Percentiles rank a stretch among this genome's conserved stretches.
Conservation (phyloP, 768 basidiomycete genomes). For the Xanthoconium purpureum region DNA sequence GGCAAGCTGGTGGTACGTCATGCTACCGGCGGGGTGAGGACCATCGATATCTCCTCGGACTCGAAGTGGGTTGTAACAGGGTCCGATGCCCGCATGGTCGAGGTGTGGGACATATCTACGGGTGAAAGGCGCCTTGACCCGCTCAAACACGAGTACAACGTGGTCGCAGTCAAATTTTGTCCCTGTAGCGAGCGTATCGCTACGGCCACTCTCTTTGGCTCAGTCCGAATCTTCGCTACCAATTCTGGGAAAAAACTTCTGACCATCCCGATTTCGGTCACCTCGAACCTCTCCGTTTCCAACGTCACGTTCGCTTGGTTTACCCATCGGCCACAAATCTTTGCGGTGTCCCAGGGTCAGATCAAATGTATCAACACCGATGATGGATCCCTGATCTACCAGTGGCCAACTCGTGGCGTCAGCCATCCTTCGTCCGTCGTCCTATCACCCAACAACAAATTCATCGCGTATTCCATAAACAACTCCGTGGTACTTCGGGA, state of each 20-base stretch:
- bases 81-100: conserved; percentile 9
- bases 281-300: background rate
- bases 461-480: conserved; percentile 17
- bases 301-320: conserved; percentile 13
- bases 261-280: conserved; percentile 16
- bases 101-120: conserved; percentile 17
- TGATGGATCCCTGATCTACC: conserved; percentile 9
- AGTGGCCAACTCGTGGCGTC: conserved; percentile 12
- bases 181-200: conserved; percentile 16
- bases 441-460: conserved; percentile 11
- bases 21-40: conserved; percentile 6
- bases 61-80: conserved; percentile 20
- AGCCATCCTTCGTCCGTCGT: conserved; percentile 8
- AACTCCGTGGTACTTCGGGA: conserved; percentile 8
- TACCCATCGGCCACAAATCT: conserved; percentile 7
- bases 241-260: conserved; percentile 10
- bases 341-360: conserved; percentile 17
- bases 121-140: conserved; percentile 2
- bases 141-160: conserved; percentile 17
- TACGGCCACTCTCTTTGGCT: conserved; percentile 20
- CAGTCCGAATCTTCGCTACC: conserved; percentile 12
- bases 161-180: conserved; percentile 19
- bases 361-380: conserved; percentile 16
- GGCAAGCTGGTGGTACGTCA: background rate
- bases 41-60: conserved; percentile 17